Percentiles rank a stretch among this genome's conserved stretches.
These are phyloP conservation scores for Prunus davidiana DNA, from an alignment of 306 rosid species.

Conservation along the genomic window DNA sequence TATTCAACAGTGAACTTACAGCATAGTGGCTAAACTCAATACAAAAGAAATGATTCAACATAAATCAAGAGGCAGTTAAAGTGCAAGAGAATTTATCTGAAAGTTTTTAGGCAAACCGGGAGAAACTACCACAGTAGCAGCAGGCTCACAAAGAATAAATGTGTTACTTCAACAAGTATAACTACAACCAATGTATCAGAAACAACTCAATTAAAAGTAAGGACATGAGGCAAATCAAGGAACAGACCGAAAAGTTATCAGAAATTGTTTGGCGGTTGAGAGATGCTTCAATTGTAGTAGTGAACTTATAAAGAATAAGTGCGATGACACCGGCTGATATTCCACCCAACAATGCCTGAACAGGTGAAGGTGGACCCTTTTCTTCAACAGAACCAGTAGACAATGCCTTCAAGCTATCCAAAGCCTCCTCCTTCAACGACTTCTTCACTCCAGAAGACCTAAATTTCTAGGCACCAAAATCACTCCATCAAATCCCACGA, in stretches of 20 bases:
- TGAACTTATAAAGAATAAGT: constrained; percentile 75
- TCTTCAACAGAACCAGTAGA: constrained; percentile 51
- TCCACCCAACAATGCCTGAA: constrained; percentile 77
- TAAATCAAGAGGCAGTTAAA: not conserved
- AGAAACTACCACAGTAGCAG: not conserved
- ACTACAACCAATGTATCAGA: not conserved
- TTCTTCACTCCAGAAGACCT: constrained; percentile 78
- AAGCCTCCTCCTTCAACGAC: constrained; percentile 75
- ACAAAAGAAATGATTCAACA: not conserved
- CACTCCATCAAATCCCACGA: constrained; percentile 21
- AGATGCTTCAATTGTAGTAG: constrained; percentile 77
- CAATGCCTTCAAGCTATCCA: constrained; percentile 69
- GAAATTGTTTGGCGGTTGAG: constrained; percentile 78
- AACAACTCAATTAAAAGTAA: not conserved
- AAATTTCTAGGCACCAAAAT: constrained; percentile 62
- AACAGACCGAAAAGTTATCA: constrained; percentile 73
- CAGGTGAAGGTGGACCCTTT: constrained; percentile 71
- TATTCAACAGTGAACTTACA: not conserved
- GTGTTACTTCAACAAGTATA: not conserved
- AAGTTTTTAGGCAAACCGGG: not conserved
- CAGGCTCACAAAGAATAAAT: not conserved
- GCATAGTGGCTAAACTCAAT: not conserved
- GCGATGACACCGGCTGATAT: constrained; percentile 79
- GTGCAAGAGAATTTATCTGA: not conserved
- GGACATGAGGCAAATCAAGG: constrained; percentile 5